Percentiles rank a stretch among this genome's conserved stretches.
phyloP scores from a whole-genome alignment of 192 early-diverging fungal genomes.

The Gaertneriomyces semiglobifer region DNA sequence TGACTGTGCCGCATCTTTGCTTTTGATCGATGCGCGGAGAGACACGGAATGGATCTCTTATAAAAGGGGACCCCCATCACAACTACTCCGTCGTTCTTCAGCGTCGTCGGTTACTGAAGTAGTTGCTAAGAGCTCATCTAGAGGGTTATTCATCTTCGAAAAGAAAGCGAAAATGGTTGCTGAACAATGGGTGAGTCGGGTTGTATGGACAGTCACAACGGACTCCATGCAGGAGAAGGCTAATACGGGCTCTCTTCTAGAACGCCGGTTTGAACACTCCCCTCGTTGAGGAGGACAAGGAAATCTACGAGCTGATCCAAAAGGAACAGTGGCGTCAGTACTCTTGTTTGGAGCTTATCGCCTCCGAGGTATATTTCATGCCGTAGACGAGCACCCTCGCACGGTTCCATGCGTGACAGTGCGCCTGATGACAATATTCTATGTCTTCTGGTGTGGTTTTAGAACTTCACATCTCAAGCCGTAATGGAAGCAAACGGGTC shows the following conservation, averaged over 20 bases:
- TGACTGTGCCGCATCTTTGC: too few species aligned
- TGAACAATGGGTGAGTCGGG: conserved; percentile 8
- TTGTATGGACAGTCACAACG: neutral
- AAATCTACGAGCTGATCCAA: conserved; percentile 90
- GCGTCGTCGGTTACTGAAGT: too few species aligned
- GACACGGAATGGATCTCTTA: too few species aligned
- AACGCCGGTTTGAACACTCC: conserved; percentile 75
- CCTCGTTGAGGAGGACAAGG: conserved; percentile 88
- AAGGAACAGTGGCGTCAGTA: conserved; percentile 98
- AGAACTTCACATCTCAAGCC: conserved; percentile 99
- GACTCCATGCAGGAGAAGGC: neutral
- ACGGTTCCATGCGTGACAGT: too few species aligned
- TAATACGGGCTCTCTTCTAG: conserved; percentile 15
- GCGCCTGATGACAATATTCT: neutral
- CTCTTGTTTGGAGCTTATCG: conserved; percentile 97
- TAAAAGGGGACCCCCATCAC: too few species aligned
- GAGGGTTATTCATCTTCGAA: too few species aligned
- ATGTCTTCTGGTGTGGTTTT: conserved; percentile 7
- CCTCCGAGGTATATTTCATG: conserved; percentile 77
- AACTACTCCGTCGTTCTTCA: too few species aligned
- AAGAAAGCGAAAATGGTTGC: conserved; percentile 1
- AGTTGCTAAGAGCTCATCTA: too few species aligned
- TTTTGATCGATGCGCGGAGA: too few species aligned
- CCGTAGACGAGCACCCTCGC: neutral
- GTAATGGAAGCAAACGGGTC: conserved; percentile 99